Base-by-base conservation (phyloP, 2,329 filamentous ascomycete species). In the Beauveria pseudobassiana region DNA sequence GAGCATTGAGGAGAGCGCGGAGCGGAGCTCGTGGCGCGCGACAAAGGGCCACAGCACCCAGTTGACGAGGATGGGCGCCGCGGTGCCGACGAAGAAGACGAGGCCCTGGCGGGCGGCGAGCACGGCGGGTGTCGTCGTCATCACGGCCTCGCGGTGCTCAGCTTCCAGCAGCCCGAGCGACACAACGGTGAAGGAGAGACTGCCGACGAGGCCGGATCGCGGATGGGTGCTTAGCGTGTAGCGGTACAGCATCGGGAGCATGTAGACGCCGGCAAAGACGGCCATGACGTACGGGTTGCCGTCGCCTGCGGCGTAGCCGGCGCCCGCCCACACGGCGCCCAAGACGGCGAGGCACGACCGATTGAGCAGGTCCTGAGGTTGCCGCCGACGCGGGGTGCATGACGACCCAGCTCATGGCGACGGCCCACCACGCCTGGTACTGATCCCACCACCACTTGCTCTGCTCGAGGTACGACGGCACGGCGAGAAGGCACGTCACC, bases 11-110 rank as follows among this genome's bases (percentile, higher is more conserved):
- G 82, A 81, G 2, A 84, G 69, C 0, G 81, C 82, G 62, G 79
- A 81, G 24, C 83, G 74, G 16, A 86, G 75, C 67, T 85, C 83
- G 65, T 85, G 82, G 14, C 83, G 76, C 12, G 83, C 83, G 5
- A 86, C 77, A 64, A 86, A 86, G 2, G 83, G 83, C 83, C 83
- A 86, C 3, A 86, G 71, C 14, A 83, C 67, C 82, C 82, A 86
- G 65, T 85, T 86, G 16, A 85, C 77, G 1, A 83, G 64, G 12
- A 85, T 75, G 0, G 83, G 81, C 1, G 79, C 75, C 1, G 81
- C 74, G 3, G 83, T 79, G 2, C 83, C 83, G 24, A 84, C 69
- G 2, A 84, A 72, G 63, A 86, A 80, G 0, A 79, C 76, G 3
- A 79, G 65, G 0, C 82, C 82, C 46, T 77, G 74, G 42, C 78